A percentile compares a stretch with the other conserved stretches of the same genome.
Evolutionary conservation across 2,329 filamentous ascomycete genomes (phyloP).

Genomic region (Botrytis cinerea): DNA sequence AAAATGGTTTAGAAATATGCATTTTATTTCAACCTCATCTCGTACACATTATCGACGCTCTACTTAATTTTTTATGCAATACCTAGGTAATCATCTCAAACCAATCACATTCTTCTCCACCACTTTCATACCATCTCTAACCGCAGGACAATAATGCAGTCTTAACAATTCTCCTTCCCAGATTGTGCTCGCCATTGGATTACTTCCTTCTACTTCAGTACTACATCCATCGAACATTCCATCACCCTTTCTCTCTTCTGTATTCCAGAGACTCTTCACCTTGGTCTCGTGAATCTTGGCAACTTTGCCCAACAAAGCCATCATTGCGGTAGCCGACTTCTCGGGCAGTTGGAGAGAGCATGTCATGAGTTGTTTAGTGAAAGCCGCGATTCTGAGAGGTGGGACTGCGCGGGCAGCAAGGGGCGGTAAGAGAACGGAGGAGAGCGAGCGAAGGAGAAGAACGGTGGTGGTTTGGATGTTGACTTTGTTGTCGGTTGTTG

Average conservation of each 20-base stretch:
- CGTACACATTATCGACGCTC: neutral
- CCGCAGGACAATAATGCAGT: slow-evolving; percentile 82
- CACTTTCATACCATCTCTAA: slow-evolving; percentile 71
- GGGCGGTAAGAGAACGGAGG: slow-evolving; percentile 75
- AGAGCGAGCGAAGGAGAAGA: slow-evolving; percentile 83
- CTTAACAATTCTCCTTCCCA: slow-evolving; percentile 92
- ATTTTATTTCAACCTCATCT: slow-evolving; percentile 8
- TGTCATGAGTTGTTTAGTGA: slow-evolving; percentile 87
- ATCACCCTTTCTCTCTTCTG: slow-evolving; percentile 89
- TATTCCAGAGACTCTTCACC: slow-evolving; percentile 86
- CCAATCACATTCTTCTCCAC: slow-evolving; percentile 61
- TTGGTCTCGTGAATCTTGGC: slow-evolving; percentile 80
- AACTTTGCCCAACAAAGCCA: slow-evolving; percentile 77
- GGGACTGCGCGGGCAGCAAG: slow-evolving; percentile 74
- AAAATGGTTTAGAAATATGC: slow-evolving; percentile 7
- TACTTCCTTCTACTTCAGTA: slow-evolving; percentile 77
- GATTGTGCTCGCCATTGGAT: slow-evolving; percentile 84
- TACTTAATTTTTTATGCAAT: neutral
- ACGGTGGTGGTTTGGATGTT: slow-evolving; percentile 96
- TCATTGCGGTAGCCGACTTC: slow-evolving; percentile 78
- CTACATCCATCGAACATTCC: slow-evolving; percentile 77
- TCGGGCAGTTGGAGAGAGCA: slow-evolving; percentile 83
- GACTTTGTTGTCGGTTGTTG: slow-evolving; percentile 65
- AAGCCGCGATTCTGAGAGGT: slow-evolving; percentile 83
- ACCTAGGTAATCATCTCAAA: slow-evolving; percentile 31